These are phyloP conservation scores for Aurinia saxatilis DNA, from an alignment of 345 rosid genomes.

Conservation along the genomic window DNA sequence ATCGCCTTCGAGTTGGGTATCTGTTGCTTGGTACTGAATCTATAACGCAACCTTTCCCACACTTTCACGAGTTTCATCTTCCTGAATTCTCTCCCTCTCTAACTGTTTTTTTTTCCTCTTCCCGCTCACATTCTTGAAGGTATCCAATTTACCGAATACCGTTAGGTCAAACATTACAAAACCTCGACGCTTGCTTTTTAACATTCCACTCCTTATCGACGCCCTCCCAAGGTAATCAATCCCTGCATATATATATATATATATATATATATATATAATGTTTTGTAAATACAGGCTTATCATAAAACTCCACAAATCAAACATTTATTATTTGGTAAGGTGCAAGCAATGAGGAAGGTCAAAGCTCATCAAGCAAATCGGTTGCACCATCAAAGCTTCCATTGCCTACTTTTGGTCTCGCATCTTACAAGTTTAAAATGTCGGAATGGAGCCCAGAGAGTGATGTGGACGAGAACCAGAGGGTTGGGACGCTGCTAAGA, in stretches of 20 bases:
- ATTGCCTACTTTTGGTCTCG: conserved; percentile 65
- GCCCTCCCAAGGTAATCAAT: conserved; percentile 35
- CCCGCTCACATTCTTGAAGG: conserved; percentile 36
- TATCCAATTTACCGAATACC: conserved; percentile 91
- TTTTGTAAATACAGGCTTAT: background rate
- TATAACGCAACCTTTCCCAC: background rate
- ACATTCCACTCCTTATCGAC: conserved; percentile 75
- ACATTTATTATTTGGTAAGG: background rate
- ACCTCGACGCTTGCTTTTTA: conserved; percentile 72
- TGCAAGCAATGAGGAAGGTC: conserved; percentile 36
- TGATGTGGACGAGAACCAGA: conserved; percentile 38
- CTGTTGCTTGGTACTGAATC: conserved; percentile 70
- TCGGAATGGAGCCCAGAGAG: conserved; percentile 46
- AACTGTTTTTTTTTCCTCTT: background rate
- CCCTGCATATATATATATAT: background rate
- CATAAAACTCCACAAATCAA: background rate
- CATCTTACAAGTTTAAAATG: conserved; percentile 59
- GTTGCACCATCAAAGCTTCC: conserved; percentile 31
- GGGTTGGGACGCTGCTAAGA: conserved; percentile 39
- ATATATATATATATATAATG: background rate
- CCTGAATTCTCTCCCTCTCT: background rate
- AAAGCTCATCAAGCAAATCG: conserved; percentile 24
- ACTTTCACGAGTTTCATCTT: background rate
- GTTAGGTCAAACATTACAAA: conserved; percentile 59
- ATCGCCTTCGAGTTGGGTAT: conserved; percentile 71